Base-by-base conservation (phyloP, 495 filamentous ascomycete species). In the Rhypophila decipiens region DNA sequence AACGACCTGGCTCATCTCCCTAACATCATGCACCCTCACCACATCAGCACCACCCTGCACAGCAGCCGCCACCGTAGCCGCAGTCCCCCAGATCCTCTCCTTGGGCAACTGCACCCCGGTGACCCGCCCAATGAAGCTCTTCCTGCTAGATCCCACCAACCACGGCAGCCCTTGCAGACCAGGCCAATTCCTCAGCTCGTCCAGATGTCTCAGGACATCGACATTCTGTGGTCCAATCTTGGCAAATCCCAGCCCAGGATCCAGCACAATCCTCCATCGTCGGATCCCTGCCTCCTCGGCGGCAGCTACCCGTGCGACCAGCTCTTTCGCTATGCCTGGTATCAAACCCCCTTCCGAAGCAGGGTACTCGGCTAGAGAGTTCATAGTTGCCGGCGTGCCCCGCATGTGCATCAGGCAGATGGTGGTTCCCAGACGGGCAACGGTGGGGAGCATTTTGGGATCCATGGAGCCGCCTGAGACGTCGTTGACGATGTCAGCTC, bases 321-420 rank as follows among this genome's bases (percentile, higher is more conserved):
- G 75, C 60, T 97, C 93, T 13, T 57, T 44, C 13, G 71, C 79
- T 0, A 97, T 79, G 18, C 79, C 82, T 4, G 67, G 57, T n/a
- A 95, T 74, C 7, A 96, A 65, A 0, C 90, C 90, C 8, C 54
- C 62, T n/a, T 56, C 45, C 4, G 33, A 7, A 23, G 73, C 55
- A 0, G 87, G 87, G 64, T 96, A 96, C 8, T 74, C 59, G 24
- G 76, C 77, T 7, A 87, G 66, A 3, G 62, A 63, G 33, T 70
- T 82, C 93, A 97, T 98, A 3, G 86, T 96, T 20, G 75, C 70
- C 0, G 93, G 88, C 3, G 78, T 85, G 23, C 93, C 93, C 55
- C 93, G 88, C 85, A 91, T 96, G 65, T 98, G 93, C 89, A 94
- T 95, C 20, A 98, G 70, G 56, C 87, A 85, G 33, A 95, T 77